Percentiles rank a stretch among this genome's conserved stretches.
These are phyloP conservation scores for Parathielavia appendiculata DNA, from an alignment of 495 filamentous ascomycete genomes.

Conservation along the genomic window DNA sequence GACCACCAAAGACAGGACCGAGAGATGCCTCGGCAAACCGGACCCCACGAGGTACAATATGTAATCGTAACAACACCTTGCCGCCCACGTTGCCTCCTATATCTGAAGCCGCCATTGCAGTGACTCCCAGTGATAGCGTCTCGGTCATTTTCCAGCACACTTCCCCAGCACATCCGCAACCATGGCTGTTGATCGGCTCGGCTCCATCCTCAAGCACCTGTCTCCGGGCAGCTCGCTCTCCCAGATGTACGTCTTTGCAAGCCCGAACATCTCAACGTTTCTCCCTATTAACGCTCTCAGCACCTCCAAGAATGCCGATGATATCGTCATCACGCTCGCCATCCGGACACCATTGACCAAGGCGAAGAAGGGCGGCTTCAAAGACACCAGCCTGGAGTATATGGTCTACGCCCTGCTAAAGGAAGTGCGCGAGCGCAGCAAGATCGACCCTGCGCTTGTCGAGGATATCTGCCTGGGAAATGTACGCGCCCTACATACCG, in stretches of 20 bases:
- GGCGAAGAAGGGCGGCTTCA: slow-evolving; percentile 79
- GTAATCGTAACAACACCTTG: not conserved
- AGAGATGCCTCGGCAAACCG: slow-evolving; percentile 25
- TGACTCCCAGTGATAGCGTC: not conserved
- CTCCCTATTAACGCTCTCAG: slow-evolving; percentile 40
- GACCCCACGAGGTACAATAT: slow-evolving; percentile 17
- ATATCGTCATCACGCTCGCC: slow-evolving; percentile 86
- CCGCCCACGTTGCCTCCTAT: not conserved
- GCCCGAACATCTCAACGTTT: not conserved
- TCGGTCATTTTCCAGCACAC: not conserved
- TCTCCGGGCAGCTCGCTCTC: slow-evolving; percentile 63
- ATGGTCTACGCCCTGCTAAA: slow-evolving; percentile 74
- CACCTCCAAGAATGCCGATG: slow-evolving; percentile 89
- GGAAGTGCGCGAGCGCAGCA: slow-evolving; percentile 66
- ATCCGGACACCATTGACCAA: slow-evolving; percentile 76
- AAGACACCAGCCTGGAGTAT: slow-evolving; percentile 88
- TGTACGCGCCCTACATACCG: slow-evolving; percentile 46
- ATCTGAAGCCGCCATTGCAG: slow-evolving; percentile 5
- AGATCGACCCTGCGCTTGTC: slow-evolving; percentile 73
- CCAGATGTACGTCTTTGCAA: slow-evolving; percentile 59
- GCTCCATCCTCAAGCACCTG: slow-evolving; percentile 81
- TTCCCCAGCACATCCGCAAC: slow-evolving; percentile 24
- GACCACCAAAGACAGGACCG: slow-evolving; percentile 10
- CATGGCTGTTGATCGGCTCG: slow-evolving; percentile 85
- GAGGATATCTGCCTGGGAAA: slow-evolving; percentile 94